These are phyloP conservation scores for Sugiyamaella marilandica DNA, from an alignment of 805 yeast genomes.

Conservation along the genomic window DNA sequence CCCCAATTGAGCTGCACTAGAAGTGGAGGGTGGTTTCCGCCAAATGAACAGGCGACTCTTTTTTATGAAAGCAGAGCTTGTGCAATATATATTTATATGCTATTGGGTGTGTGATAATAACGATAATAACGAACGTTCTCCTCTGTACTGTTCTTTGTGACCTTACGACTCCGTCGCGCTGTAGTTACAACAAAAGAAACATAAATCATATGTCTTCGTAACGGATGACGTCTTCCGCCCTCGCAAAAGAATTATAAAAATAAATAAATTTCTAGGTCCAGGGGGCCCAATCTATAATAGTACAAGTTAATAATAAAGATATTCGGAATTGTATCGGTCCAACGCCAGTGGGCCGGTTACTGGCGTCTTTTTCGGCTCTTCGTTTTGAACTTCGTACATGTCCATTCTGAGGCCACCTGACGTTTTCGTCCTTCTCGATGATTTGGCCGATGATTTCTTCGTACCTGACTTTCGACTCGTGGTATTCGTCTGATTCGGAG, in stretches of 20 bases:
- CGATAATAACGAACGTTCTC: too few species aligned
- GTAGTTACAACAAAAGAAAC: too few species aligned
- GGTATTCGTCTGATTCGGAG: not conserved
- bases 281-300: not conserved
- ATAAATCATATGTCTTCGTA: too few species aligned
- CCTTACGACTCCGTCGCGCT: not conserved
- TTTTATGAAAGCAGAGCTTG: slow-evolving; percentile 7
- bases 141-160: too few species aligned
- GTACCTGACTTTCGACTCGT: not conserved
- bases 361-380: not conserved
- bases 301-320: slow-evolving; percentile 1
- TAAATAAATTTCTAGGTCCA: not conserved
- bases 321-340: not conserved
- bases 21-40: too few species aligned
- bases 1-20: too few species aligned
- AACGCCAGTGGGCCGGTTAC: not conserved
- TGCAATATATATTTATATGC: not conserved
- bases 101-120: too few species aligned
- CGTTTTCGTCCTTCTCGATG: not conserved
- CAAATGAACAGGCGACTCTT: too few species aligned
- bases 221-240: too few species aligned
- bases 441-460: not conserved
- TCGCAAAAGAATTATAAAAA: too few species aligned
- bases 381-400: not conserved
- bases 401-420: not conserved